These are phyloP conservation scores for Ophiocordyceps camponoti-leonardi DNA, from an alignment of 2,329 filamentous ascomycete species.

Conservation along the genomic window DNA sequence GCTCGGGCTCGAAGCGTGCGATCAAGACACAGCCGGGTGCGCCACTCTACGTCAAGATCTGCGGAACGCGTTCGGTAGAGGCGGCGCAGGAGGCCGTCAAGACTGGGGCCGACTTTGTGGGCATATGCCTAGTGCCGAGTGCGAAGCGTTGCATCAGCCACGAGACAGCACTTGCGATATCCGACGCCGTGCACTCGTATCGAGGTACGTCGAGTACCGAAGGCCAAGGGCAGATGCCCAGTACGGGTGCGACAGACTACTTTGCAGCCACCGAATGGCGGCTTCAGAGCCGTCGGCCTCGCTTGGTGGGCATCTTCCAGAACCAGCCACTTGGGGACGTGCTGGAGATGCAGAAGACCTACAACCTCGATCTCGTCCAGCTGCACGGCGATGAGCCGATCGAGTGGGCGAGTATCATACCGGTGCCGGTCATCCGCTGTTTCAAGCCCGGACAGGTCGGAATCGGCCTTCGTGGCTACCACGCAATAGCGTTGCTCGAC, in stretches of 20 bases:
- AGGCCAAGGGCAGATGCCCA: constrained; percentile 9
- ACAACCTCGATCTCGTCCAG: constrained; percentile 77
- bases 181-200: constrained; percentile 58
- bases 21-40: constrained; percentile 17
- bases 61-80: constrained; percentile 71
- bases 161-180: constrained; percentile 67
- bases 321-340: constrained; percentile 77
- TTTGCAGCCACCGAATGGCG: constrained; percentile 40
- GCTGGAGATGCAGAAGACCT: constrained; percentile 56
- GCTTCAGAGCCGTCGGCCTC: constrained; percentile 40
- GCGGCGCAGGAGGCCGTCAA: constrained; percentile 67
- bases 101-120: constrained; percentile 79
- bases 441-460: constrained; percentile 66
- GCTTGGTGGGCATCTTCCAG: constrained; percentile 86
- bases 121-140: constrained; percentile 77
- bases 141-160: constrained; percentile 65
- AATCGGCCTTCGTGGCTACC: constrained; percentile 59
- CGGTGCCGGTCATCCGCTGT: constrained; percentile 76
- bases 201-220: constrained; percentile 23
- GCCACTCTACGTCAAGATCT: constrained; percentile 74
- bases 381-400: constrained; percentile 83
- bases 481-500: constrained; percentile 71
- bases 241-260: constrained; percentile 41
- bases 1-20: constrained; percentile 35
- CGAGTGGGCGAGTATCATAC: constrained; percentile 80